Conservation (phyloP, 2,329 filamentous ascomycete species). For the Emergomyces pasteurianus region DNA sequence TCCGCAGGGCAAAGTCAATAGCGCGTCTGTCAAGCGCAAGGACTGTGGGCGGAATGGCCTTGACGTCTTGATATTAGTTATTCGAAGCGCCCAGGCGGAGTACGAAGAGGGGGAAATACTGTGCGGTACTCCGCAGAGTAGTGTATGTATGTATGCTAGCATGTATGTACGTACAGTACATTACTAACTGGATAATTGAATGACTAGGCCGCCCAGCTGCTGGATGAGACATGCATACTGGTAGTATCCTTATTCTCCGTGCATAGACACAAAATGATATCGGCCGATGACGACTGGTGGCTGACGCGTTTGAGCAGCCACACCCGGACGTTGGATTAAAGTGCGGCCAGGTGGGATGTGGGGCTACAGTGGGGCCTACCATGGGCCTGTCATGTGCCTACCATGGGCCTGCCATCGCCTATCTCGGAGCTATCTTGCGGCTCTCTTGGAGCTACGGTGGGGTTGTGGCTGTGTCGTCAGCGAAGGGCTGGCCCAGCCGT, state of each 20-base stretch:
- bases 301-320: neutral
- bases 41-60: neutral
- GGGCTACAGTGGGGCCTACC: neutral
- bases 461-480: neutral
- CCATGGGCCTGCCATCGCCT: too few species aligned
- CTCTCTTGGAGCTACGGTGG: too few species aligned
- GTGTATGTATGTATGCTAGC: too few species aligned
- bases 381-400: neutral
- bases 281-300: neutral
- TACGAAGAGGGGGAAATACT: too few species aligned
- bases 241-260: too few species aligned
- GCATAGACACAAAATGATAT: too few species aligned
- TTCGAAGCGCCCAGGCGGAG: too few species aligned
- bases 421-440: too few species aligned
- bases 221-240: too few species aligned
- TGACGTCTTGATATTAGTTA: neutral
- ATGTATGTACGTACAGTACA: neutral
- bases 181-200: too few species aligned
- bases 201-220: too few species aligned
- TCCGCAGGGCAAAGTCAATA: neutral
- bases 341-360: neutral
- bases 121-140: neutral
- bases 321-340: neutral
- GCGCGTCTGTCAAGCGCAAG: neutral
- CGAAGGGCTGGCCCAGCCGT: too few species aligned